Base-by-base conservation (phyloP, 2,329 filamentous ascomycete species). In the Talaromyces sp. region DNA sequence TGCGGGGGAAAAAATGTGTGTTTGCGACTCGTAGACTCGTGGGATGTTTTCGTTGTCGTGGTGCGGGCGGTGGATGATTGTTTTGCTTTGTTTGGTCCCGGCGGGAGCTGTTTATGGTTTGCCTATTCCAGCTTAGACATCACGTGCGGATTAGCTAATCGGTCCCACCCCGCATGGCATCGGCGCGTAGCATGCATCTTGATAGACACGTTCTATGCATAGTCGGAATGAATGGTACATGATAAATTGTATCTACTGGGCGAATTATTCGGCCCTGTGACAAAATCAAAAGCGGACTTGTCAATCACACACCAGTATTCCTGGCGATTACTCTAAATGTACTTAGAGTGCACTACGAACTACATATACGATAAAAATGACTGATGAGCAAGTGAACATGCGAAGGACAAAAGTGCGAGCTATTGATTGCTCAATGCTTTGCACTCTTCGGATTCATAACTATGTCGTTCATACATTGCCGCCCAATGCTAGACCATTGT, bases 41-140 rank as follows among this genome's bases (percentile, higher is more conserved):
- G 19, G 9, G 43, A 46, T 24, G 19, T n/a, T n/a, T n/a, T n/a
- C n/a, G n/a, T n/a, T n/a, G n/a, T n/a, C n/a, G n/a, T 57, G 58
- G 24, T 57, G 57, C 38, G 46, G 46, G 31, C 46, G 57, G 53
- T 51, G 43, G 29, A 32, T 50, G 27, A 56, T 54, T 57, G 56
- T 58, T 56, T 60, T 60, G 51, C 48, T 52, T 29, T 57, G 60
- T 46, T 48, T 57, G 60, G 46, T n/a, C 41, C 61, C 50, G 55
- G 31, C 54, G 38, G 50, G 54, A 60, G 53, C 43, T 62, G 62
- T 64, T 64, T 64, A 64, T 61, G 57, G 62, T 57, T 64, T 64
- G 57, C 62, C 61, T 58, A 57, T 52, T 62, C 43, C 2, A 57
- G 62, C 24, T 38, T 64, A 59, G 62, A 17, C 8, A 11, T 61